Percentiles rank a stretch among this genome's conserved stretches.
phyloP scores from a whole-genome alignment of 164 flowering plant species.

The Nymphaea thermarum region DNA sequence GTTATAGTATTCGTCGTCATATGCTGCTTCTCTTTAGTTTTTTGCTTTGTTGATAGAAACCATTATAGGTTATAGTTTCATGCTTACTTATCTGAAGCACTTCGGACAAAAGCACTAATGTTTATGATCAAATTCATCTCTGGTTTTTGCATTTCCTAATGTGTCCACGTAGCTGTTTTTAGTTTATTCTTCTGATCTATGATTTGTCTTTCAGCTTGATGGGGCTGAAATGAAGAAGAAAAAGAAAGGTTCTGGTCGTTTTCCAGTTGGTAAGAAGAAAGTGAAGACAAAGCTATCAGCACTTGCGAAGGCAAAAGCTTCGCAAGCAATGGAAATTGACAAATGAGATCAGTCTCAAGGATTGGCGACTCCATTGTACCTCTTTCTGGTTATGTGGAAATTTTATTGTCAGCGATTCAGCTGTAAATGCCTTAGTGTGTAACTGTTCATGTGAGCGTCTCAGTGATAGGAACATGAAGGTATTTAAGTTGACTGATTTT shows the following conservation, averaged over 20 bases:
- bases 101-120: background rate
- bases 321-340: constrained; percentile 94
- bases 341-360: constrained; percentile 25
- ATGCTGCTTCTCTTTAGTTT: background rate
- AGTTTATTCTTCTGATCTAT: background rate
- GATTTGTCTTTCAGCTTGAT: constrained; percentile 43
- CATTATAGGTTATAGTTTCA: background rate
- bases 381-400: background rate
- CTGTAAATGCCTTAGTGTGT: too few relatives aligned
- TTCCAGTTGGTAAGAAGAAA: constrained; percentile 86
- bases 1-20: too few relatives aligned
- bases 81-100: background rate
- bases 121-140: background rate
- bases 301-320: constrained; percentile 74
- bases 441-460: too few relatives aligned
- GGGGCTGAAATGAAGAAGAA: constrained; percentile 32
- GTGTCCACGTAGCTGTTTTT: too few relatives aligned
- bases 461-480: background rate
- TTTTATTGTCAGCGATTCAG: too few relatives aligned
- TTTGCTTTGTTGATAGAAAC: background rate
- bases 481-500: background rate
- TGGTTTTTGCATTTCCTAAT: background rate
- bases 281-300: constrained; percentile 75
- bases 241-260: constrained; percentile 52
- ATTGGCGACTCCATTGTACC: background rate